Evolutionary conservation across 352 stramenopile genomes (phyloP), one percentile per base, ranked within the genome.

Genomic region (Globisporangium polare): DNA sequence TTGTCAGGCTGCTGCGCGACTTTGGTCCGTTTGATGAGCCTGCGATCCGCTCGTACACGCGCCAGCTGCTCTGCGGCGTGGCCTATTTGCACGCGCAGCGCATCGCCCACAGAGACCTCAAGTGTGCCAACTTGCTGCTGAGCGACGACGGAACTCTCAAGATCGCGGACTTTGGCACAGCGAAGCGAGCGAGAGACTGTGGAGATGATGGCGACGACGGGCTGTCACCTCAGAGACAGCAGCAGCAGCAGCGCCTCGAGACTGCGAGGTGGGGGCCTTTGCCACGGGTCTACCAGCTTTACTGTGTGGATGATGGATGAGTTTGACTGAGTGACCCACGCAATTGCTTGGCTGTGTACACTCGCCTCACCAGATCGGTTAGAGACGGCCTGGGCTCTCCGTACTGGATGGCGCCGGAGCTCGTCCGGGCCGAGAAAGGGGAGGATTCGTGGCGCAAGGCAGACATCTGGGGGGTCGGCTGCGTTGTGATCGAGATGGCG

Each of bases 401-500:
- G n/a, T 97, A 95, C 62, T 98, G 91, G 91, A 98, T 98, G 93
- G 92, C 95, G 7, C 95, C 96, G 0, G 96, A 99, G 78, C 80
- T 98, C n/a, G 89, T 97, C 22, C 89, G 86, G 17, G 86, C 89
- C 18, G 77, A 92, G 53, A 76, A 87, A 61, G 75, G 86, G 3
- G 63, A 54, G 0, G 74, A 93, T 42, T 75, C 71, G 20, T 97
- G 90, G 90, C 81, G 75, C n/a, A 95, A 95, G 57, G 80, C 90
- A 0, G 92, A 98, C 68, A 77, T 98, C 22, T 98, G 92, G 92
- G 89, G 79, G 4, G 67, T 98, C 33, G 92, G 92, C 24, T 97
- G 90, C 60, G 89, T 93, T 12, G 67, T 94, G 53, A 74, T 98
- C 17, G 90, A 98, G 66, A 96, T 98, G 78, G 68, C 81, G 8